phyloP scores from a whole-genome alignment of 495 filamentous ascomycete genomes.

The Talaromyces borbonicus region DNA sequence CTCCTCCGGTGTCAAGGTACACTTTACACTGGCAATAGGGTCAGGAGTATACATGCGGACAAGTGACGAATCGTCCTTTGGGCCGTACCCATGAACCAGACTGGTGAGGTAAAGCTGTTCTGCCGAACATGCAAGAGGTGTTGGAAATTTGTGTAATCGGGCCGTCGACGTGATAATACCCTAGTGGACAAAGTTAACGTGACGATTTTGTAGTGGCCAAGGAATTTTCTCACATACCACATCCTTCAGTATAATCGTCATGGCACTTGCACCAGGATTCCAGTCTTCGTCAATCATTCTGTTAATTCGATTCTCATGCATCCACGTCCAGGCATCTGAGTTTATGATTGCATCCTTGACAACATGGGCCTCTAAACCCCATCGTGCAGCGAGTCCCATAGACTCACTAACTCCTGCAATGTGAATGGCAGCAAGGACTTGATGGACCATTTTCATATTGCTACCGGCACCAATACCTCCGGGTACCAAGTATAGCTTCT shows the following conservation, averaged over 20 bases:
- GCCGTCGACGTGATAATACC: slow-evolving; percentile 67
- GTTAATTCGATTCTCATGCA: slow-evolving; percentile 68
- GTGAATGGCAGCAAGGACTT: slow-evolving; percentile 68
- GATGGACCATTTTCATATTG: slow-evolving; percentile 83
- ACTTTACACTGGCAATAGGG: slow-evolving; percentile 27
- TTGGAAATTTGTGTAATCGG: slow-evolving; percentile 47
- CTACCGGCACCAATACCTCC: slow-evolving; percentile 70
- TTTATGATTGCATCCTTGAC: slow-evolving; percentile 47
- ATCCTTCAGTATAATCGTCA: slow-evolving; percentile 75
- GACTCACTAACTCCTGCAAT: slow-evolving; percentile 65
- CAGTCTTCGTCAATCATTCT: slow-evolving; percentile 60
- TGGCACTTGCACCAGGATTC: slow-evolving; percentile 53
- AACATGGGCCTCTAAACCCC: slow-evolving; percentile 52
- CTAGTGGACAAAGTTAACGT: slow-evolving; percentile 16
- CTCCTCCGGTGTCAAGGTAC: slow-evolving; percentile 16
- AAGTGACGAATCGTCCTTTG: slow-evolving; percentile 62
- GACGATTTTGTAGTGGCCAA: too few relatives aligned
- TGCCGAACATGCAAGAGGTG: slow-evolving; percentile 59
- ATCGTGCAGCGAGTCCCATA: slow-evolving; percentile 58
- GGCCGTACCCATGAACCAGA: slow-evolving; percentile 49
- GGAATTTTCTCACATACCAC: slow-evolving; percentile 46
- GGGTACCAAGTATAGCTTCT: slow-evolving; percentile 63
- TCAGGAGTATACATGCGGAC: slow-evolving; percentile 47
- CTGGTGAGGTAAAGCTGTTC: slow-evolving; percentile 60
- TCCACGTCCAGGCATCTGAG: slow-evolving; percentile 63